Base-by-base conservation (phyloP, 441 rosid species). In the Jatropha multifida region DNA sequence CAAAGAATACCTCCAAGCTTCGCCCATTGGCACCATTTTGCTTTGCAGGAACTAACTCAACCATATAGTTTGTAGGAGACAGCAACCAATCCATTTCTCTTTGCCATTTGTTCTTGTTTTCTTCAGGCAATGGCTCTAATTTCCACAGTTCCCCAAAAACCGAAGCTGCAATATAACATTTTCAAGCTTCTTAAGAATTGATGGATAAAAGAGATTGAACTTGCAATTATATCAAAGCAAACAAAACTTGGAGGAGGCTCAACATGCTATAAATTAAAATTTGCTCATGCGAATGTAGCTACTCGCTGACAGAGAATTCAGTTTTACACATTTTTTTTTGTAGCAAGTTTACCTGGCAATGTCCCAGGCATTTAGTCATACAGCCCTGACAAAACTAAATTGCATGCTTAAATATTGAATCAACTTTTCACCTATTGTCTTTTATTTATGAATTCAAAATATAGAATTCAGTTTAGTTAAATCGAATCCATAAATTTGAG, bases 21-120 rank as follows among this genome's bases (percentile, higher is more conserved):
- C 86, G 81, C 69, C 99, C 99, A 85, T 87, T 89, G 49, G 84
- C 86, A 48, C 91, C 92, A 77, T 81, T 87, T 85, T 94, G 99
- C 88, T 87, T 92, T 15, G 96, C 86, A 74, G 99, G 99, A 73
- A 96, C 99, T 69, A 96, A 80, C 90, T 96, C 96, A 69, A 96
- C 93, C 97, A 96, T 94, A 77, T 90, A 92, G 81, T 90, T 91
- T 26, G 98, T 87, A 44, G 97, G 97, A 78, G 99, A 96, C 64
- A 94, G 85, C 76, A 96, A 72, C 98, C 99, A 96, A 77, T 96
- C 97, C 93, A 94, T 91, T 87, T 96, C 99, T 82, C 88, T 85
- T 74, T 76, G 73, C 99, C 99, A 96, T 81, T 83, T 96, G 76
- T 74, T 82, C 85, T 88, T 96, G 80, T 86, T 91, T 80, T 94